Conservation (phyloP, 768 basidiomycete genomes). For the Sarcodon aspratus region DNA sequence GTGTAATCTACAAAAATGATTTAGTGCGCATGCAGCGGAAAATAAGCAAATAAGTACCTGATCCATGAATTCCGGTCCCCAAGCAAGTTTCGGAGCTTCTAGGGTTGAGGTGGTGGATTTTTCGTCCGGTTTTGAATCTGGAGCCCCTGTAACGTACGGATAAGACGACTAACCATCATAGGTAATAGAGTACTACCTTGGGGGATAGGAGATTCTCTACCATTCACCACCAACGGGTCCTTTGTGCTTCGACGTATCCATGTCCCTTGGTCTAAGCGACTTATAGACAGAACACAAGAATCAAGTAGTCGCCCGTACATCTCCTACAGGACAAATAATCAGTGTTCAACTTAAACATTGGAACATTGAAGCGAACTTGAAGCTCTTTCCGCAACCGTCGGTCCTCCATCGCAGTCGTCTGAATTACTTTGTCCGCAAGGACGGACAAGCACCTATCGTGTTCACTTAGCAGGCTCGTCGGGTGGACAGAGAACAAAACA, state of each 20-base stretch:
- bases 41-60: slow-evolving; percentile 25
- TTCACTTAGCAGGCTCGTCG: not conserved
- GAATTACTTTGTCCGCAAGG: slow-evolving; percentile 72
- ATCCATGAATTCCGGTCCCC: slow-evolving; percentile 28
- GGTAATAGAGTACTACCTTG: slow-evolving; percentile 29
- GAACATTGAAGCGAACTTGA: slow-evolving; percentile 35
- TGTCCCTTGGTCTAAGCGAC: slow-evolving; percentile 65
- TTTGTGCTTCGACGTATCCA: slow-evolving; percentile 69
- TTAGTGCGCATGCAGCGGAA: not conserved
- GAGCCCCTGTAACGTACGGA: not conserved
- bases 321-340: slow-evolving; percentile 36
- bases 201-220: slow-evolving; percentile 59
- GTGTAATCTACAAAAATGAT: slow-evolving; percentile 41
- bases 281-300: slow-evolving; percentile 59
- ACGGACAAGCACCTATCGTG: slow-evolving; percentile 60
- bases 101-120: slow-evolving; percentile 34
- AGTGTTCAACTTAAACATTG: not conserved
- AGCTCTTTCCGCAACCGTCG: slow-evolving; percentile 78
- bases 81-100: slow-evolving; percentile 16
- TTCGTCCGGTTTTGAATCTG: slow-evolving; percentile 45
- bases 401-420: slow-evolving; percentile 89
- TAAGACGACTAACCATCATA: not conserved
- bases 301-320: slow-evolving; percentile 81
- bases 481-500: not conserved
- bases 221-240: slow-evolving; percentile 50